phyloP scores from a whole-genome alignment of 2,329 filamentous ascomycete species.

The Penicillium janthinellum region DNA sequence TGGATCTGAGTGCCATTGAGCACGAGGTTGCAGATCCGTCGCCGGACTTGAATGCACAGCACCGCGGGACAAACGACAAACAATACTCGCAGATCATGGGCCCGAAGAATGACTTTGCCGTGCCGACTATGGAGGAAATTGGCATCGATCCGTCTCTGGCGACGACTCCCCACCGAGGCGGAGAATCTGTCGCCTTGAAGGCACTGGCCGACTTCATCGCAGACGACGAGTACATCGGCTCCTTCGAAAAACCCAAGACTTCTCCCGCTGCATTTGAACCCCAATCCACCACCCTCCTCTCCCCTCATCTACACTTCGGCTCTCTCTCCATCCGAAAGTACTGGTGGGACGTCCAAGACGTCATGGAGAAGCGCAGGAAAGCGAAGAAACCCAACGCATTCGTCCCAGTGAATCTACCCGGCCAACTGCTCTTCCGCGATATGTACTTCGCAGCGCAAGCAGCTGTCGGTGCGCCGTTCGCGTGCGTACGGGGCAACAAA shows the following conservation, averaged over 20 bases:
- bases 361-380: conserved; percentile 59
- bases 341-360: conserved; percentile 69
- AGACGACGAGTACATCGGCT: conserved; percentile 68
- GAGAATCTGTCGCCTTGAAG: conserved; percentile 66
- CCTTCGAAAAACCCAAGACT: conserved; percentile 74
- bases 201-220: conserved; percentile 61
- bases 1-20: conserved; percentile 58
- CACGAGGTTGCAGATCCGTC: conserved; percentile 54
- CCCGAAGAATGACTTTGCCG: conserved; percentile 67
- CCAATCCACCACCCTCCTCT: conserved; percentile 72
- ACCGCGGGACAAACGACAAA: conserved; percentile 57
- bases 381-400: conserved; percentile 56
- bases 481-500: conserved; percentile 65
- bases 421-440: conserved; percentile 75
- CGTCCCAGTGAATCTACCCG: conserved; percentile 69
- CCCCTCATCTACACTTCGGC: conserved; percentile 74
- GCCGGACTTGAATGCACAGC: conserved; percentile 63
- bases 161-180: conserved; percentile 68
- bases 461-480: conserved; percentile 64
- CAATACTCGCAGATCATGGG: conserved; percentile 66
- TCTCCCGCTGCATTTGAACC: conserved; percentile 73
- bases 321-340: conserved; percentile 70
- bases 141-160: conserved; percentile 60
- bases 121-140: conserved; percentile 72
- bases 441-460: conserved; percentile 84